Base-by-base conservation (phyloP, 768 basidiomycete genomes). In the Dioszegia aurantiaca region DNA sequence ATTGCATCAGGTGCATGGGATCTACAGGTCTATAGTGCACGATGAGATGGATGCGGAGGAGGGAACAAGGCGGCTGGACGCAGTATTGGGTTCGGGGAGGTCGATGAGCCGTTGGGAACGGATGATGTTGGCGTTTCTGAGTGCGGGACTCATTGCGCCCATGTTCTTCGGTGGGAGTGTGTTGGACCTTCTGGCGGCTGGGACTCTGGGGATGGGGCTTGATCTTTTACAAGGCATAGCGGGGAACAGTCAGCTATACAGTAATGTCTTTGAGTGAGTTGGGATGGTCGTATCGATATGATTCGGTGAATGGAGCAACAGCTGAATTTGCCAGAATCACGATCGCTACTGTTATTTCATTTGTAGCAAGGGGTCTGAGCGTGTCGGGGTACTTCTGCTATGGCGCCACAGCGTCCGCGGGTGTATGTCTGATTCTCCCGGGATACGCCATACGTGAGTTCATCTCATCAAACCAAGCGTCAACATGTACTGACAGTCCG, bases 241-340 rank as follows among this genome's bases (percentile, higher is more conserved):
- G 16, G 79, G 82, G 40, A 87, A 86, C 76, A 89, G 86, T 68
- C 80, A 85, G 0, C 80, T 91, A 71, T 91, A 90, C 72, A 87
- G 89, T 45, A 91, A 90, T 67, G 89, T 93, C 51, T 93, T 91
- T 63, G 91, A 94, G 91, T 91, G 69, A 75, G 87, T 80, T 8
- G 8, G 26, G 62, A 17, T 23, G 36, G 26, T 51, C 55, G 26
- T 42, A 26, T 24, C 27, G 39, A 17, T 33, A 6, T 33, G 8
- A 6, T 33, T 33, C 14, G 33, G 26, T 21, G n/a, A n/a, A n/a
- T n/a, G n/a, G 27, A 28, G 33, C 27, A 53, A 37, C 21, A 39
- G 59, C 42, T 59, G 40, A 55, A 23, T 17, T 33, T 6, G 42
- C 11, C 64, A 91, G 89, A 69, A 89, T 91, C 60, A 87, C 87